phyloP scores from a whole-genome alignment of 176 grass and related monocot species.

The Bonia amplexicaulis region DNA sequence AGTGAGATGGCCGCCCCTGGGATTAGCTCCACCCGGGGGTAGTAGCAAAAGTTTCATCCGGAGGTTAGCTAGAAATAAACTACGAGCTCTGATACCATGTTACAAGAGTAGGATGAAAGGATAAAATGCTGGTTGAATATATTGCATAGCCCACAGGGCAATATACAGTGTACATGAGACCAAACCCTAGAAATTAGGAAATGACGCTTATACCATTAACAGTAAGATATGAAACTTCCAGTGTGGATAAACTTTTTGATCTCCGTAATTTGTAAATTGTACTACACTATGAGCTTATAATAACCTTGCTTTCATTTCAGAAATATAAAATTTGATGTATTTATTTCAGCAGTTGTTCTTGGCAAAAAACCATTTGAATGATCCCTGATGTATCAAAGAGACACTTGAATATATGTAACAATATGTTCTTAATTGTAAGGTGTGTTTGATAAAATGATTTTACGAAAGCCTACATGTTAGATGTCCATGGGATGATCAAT shows the following conservation, averaged over 20 bases:
- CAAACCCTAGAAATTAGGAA: too few species aligned
- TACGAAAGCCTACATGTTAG: neutral
- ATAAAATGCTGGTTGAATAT: too few species aligned
- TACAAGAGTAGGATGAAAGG: too few species aligned
- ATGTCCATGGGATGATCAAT: neutral
- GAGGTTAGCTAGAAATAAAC: too few species aligned
- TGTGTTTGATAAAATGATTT: neutral
- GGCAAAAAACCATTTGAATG: conserved; percentile 4
- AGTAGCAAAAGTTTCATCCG: too few species aligned
- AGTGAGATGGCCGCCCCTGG: too few species aligned
- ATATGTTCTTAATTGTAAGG: neutral
- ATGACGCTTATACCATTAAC: too few species aligned
- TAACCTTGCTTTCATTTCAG: neutral
- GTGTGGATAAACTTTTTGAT: neutral
- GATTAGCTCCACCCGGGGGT: too few species aligned
- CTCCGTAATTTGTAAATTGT: neutral
- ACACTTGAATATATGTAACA: neutral
- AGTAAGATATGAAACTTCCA: neutral
- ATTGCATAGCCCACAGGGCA: too few species aligned
- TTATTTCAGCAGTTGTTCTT: neutral
- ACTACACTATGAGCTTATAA: neutral
- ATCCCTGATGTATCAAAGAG: neutral
- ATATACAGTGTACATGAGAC: too few species aligned
- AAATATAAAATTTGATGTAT: neutral
- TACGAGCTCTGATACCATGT: too few species aligned